Evolutionary conservation across 164 flowering plant genomes (phyloP), one percentile per base, ranked within the genome.

Genomic region (Sedum album): DNA sequence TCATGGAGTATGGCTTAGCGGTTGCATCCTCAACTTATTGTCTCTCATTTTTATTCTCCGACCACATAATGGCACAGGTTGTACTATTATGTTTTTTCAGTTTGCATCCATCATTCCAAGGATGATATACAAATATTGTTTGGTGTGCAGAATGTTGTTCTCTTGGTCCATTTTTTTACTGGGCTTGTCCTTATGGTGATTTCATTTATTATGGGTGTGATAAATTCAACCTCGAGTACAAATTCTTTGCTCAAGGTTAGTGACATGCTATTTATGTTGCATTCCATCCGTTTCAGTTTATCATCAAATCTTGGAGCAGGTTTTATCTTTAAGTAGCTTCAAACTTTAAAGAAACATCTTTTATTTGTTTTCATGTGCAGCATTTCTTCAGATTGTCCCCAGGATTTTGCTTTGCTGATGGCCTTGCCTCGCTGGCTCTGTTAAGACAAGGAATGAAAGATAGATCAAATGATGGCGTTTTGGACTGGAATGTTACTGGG

Each of bases 331-430:
- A n/a, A 38, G 1, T 23, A 41, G 28, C 26, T 13, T 20, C 30
- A 36, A 65, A 17, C 28, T 7, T 35, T 1, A 6, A 53, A 49
- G 23, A n/a, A 5, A 33, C 5, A 0, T 35, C 4, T 64, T 64
- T n/a, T 64, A 20, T 62, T 31, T 31, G 11, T 15, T 38, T 36
- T 20, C 17, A 13, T 65, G 5, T 70, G 42, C 97, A 93, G 99
- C 90, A 87, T 68, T 81, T 90, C 73, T 94, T 94, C 80, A 85
- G 99, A 79, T 55, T 94, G 68, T 87, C 95, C 49, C 99, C 99
- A 6, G 99, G 97, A 72, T 94, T 94, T 75, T 94, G 99, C 84
- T 90, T 94, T 78, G 95, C 99, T 71, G 99, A 94, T 83, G 99
- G 97, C 55, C 87, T 94, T 76, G 96, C 99, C 73, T 94, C 99